Evolutionary conservation across 805 yeast species (phyloP), one percentile per base, ranked within the genome.

Genomic region (Metschnikowia chrysomelidarum): DNA sequence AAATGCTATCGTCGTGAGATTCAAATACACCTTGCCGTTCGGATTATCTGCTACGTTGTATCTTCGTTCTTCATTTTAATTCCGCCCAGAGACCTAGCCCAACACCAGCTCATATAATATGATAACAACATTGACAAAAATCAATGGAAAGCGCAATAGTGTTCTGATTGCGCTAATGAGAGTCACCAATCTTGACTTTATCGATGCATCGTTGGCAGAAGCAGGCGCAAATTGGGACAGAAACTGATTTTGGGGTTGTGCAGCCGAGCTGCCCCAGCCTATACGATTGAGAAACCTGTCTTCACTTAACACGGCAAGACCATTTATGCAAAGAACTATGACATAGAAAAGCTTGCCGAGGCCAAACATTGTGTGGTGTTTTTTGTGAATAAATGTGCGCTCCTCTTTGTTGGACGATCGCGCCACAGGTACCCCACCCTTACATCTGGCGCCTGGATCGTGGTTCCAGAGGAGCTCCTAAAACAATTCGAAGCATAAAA

Each of bases 251-350:
- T 38, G 45, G 3, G 43, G 39, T 26, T 33, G 33, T 10, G 34
- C 34, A 3, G 44, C 30, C 9, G 49, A 39, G 19, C 46, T 43
- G 7, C 59, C 63, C 64, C 62, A 64, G 17, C 64, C 69, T 22
- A 54, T 75, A 61, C 95, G 67, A 50, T 80, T 79, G 40, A 85
- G 65, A 51, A 85, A 85, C 40, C 95, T 64, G 51, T 85, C 93
- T 50, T 85, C 94, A 54, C 83, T 82, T 34, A 85, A 70, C 22
- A 85, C 81, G 0, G 93, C 93, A 19, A 85, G 74, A 0, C 91
- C 77, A 56, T 85, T 85, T 30, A 83, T 73, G 38, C 83, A 60
- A 24, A 85, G 66, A n/a, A 77, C 57, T 16, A 70, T 60, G 36
- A 75, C 77, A 49, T 78, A 78, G 37, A 78, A 66, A 20, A 78